Conservation (phyloP, 2,329 filamentous ascomycete genomes). For the Pseudogymnoascus sp. region DNA sequence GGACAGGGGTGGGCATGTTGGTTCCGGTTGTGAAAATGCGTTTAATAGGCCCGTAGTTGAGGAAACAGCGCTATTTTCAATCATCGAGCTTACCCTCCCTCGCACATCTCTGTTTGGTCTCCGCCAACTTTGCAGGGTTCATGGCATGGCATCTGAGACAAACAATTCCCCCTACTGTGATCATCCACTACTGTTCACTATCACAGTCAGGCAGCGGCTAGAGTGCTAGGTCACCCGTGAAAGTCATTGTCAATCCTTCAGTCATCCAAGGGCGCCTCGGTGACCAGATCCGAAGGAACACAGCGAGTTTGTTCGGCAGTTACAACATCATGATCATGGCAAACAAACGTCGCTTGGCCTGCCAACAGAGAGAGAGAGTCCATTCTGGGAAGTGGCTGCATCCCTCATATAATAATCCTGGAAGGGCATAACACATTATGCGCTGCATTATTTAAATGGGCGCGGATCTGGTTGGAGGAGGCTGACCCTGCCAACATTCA, state of each 20-base stretch:
- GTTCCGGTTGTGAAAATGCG: neutral
- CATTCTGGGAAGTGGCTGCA: conserved; percentile 3
- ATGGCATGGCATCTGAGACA: neutral
- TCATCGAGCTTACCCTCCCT: neutral
- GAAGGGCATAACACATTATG: neutral
- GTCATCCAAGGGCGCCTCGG: neutral
- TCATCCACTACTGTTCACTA: neutral
- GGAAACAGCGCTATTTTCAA: neutral
- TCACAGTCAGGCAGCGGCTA: conserved; percentile 3
- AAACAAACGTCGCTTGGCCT: neutral
- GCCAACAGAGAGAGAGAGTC: neutral
- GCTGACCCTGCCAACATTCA: neutral
- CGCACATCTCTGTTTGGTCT: neutral
- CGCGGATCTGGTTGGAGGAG: neutral
- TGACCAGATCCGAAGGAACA: neutral
- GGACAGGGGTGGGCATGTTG: conserved; percentile 1
- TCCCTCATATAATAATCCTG: conserved; percentile 3
- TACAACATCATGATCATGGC: neutral
- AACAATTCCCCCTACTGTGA: neutral
- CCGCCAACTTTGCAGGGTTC: neutral
- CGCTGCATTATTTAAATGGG: neutral
- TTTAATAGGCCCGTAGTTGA: neutral
- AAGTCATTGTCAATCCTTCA: neutral
- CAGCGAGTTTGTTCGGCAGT: neutral
- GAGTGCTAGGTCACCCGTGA: neutral